A percentile compares a stretch with the other conserved stretches of the same genome.
These are phyloP conservation scores for Globisporangium uncinulatum DNA, from an alignment of 352 stramenopile genomes.

Conservation along the genomic window DNA sequence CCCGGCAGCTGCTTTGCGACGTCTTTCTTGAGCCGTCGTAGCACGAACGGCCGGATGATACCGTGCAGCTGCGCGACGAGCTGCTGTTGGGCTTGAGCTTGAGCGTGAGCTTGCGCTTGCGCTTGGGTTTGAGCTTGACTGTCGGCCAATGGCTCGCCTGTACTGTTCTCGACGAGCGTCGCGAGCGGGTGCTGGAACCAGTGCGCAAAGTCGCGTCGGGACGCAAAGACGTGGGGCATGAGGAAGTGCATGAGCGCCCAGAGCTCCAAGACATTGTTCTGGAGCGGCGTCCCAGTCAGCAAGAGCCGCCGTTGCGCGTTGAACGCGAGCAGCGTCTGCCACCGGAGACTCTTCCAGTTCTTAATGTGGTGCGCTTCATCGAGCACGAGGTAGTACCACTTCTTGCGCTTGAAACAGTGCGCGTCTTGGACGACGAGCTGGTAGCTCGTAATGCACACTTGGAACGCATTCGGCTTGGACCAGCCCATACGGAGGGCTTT, in stretches of 20 bases:
- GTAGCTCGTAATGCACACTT: conserved; percentile 99
- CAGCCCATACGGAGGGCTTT: conserved; percentile 91
- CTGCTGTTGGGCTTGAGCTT: conserved; percentile 12
- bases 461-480: conserved; percentile 95
- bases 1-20: conserved; percentile 96
- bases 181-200: conserved; percentile 98
- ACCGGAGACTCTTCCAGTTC: conserved; percentile 98
- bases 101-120: too few relatives aligned
- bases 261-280: conserved; percentile 98
- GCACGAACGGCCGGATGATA: conserved; percentile 97
- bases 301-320: conserved; percentile 92
- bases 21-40: conserved; percentile 96
- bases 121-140: too few relatives aligned
- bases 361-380: conserved; percentile 99
- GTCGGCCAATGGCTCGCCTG: too few relatives aligned
- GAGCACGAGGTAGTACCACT: conserved; percentile 99
- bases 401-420: conserved; percentile 96
- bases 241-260: conserved; percentile 98
- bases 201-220: conserved; percentile 94
- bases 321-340: conserved; percentile 98
- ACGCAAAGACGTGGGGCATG: conserved; percentile 96
- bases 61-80: conserved; percentile 94
- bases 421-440: conserved; percentile 97
- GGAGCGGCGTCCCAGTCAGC: conserved; percentile 95
- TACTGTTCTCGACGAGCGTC: conserved; percentile 81